Conservation (phyloP, 2,329 filamentous ascomycete species). For the Cladosporium phlei region DNA sequence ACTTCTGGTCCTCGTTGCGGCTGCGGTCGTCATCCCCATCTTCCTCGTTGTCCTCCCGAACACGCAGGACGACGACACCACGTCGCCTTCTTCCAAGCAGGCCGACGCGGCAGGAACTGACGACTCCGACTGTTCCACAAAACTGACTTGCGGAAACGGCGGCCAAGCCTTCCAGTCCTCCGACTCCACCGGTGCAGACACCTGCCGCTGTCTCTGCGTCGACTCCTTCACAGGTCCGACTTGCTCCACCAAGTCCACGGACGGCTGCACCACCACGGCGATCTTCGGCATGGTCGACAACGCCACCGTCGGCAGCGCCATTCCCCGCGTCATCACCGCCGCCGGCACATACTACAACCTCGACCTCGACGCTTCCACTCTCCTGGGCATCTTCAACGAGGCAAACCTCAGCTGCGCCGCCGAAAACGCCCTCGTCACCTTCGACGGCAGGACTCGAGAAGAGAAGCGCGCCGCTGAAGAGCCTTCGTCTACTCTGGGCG, state of each 20-base stretch:
- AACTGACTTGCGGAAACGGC: conserved; percentile 69
- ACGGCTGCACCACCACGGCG: conserved; percentile 53
- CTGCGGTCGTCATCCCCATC: conserved; percentile 75
- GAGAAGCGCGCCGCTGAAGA: not conserved
- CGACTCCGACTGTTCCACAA: conserved; percentile 53
- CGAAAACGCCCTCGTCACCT: conserved; percentile 84
- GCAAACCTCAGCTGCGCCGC: conserved; percentile 73
- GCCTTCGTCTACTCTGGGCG: not conserved
- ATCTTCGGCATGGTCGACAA: conserved; percentile 48
- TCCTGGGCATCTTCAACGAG: conserved; percentile 72
- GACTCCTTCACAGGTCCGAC: conserved; percentile 73
- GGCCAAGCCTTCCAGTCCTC: conserved; percentile 68
- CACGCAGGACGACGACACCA: conserved; percentile 34
- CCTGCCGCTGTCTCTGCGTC: conserved; percentile 81
- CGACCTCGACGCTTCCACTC: conserved; percentile 62
- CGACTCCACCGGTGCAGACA: conserved; percentile 37
- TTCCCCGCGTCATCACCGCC: conserved; percentile 67
- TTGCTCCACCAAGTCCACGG: conserved; percentile 49
- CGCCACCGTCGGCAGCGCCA: conserved; percentile 74
- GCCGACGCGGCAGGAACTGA: conserved; percentile 17
- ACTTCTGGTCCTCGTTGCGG: conserved; percentile 67
- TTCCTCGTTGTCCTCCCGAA: conserved; percentile 57
- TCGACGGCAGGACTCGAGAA: conserved; percentile 52
- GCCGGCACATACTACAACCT: conserved; percentile 68
- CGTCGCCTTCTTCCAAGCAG: conserved; percentile 15